Evolutionary conservation across 2,329 filamentous ascomycete species (phyloP), one percentile per base, ranked within the genome.

Genomic region (Penicillium sp.): DNA sequence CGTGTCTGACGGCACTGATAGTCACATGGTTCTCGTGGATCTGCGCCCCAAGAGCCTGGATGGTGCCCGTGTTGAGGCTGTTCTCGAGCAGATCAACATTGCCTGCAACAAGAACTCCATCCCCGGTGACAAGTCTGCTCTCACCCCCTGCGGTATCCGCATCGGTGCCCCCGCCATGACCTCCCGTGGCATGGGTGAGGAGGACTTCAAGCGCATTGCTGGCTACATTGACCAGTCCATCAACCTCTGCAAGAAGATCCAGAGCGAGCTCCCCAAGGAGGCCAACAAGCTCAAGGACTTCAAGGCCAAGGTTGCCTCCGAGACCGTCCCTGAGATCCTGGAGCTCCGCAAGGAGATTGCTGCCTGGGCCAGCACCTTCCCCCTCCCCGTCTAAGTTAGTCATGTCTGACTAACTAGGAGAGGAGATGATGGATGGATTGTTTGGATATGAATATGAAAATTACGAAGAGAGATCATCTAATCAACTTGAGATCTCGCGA

Each of bases 221-320:
- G 79, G 83, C 70, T 98, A 97, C 85, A 97, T 98, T 72, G 92
- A 96, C 79, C 85, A 89, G 75, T 86, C 88, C 79, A 91, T 98
- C 85, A 91, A 91, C 84, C 86, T 98, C 76, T 91, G 90, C 86
- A 92, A 93, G 86, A 89, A 93, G 76, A 85, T 96, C 72, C 95
- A 98, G 85, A 84, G 78, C 62, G 83, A 85, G 67, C 87, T 98
- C 26, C 94, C 95, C 79, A 97, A 97, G 88, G 91, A 95, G 81
- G 92, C 92, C 75, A 99, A 98, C 89, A 97, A 96, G 89, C 91
- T 96, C 80, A 98, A 98, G 89, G 95, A 99, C 85, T 98, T 99
- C 90, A 96, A 94, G 86, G 89, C 88, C 78, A 94, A 92, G 87
- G 92, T 97, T 65, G 87, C 91, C 61, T 83, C 85, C 70, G 93